Evolutionary conservation across 2,329 filamentous ascomycete genomes (phyloP), one percentile per base, ranked within the genome.

Genomic region (Sclerotinia glacialis): DNA sequence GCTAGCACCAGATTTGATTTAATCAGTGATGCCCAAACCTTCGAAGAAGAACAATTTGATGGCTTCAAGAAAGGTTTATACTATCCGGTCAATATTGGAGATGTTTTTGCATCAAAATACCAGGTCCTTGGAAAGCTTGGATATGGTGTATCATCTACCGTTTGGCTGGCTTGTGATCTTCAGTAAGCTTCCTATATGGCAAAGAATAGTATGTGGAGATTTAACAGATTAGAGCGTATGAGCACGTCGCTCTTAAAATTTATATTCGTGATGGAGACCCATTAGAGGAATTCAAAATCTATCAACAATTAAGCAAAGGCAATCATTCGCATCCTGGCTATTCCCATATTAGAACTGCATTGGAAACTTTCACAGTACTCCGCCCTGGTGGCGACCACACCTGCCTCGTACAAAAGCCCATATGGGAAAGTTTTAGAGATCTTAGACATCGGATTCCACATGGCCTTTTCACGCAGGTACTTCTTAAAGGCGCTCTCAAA

Each of bases 401-500:
- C 26, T 78, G 77, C 64, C 71, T 81, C 0, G 76, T 79, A 6
- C 77, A 80, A 72, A 76, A 74, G 6, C 80, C 79, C 14, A 74
- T 83, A 44, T 80, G 77, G 76, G 79, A 82, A 50, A 83, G 77
- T 70, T 71, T 79, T 0, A 66, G 73, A 59, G 81, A 21, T 69
- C 67, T 72, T 56, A 64, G 63, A 61, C 64, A 67, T 67, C 62
- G 49, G 62, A 60, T 47, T 61, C 64, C 67, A 67, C 61, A 67
- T 67, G 60, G 66, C 53, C 67, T 67, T 68, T 42, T 70, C 14
- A 60, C 66, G 1, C 65, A 70, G 53, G 46, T 54, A 66, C 65
- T 98, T 28, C 93, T 97, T 77, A 97, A 97, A 83, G 93, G 97
- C 78, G 97, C 97, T 80, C 95, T 93, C 46, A 97, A 97, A 79